Evolutionary conservation across 495 filamentous ascomycete species (phyloP).

Genomic region (Cercophora samala): DNA sequence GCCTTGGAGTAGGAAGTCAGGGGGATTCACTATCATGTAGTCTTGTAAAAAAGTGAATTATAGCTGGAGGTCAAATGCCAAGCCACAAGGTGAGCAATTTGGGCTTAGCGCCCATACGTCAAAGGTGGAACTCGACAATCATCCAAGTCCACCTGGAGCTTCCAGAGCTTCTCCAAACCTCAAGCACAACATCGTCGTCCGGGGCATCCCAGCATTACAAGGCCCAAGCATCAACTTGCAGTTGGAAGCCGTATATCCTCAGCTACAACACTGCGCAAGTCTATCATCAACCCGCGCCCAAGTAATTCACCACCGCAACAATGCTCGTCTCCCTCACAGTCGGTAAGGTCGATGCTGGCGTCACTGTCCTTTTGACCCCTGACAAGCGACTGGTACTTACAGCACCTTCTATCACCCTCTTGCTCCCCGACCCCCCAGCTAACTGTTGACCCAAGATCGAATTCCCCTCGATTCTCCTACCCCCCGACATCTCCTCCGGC

Average conservation of each 20-base stretch:
- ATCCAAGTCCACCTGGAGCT: background rate
- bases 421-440: slow-evolving; percentile 8
- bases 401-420: background rate
- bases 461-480: slow-evolving; percentile 96
- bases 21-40: background rate
- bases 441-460: slow-evolving; percentile 65
- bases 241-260: background rate
- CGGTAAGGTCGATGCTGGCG: slow-evolving; percentile 97
- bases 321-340: slow-evolving; percentile 99
- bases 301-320: slow-evolving; percentile 19
- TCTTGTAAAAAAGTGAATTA: background rate
- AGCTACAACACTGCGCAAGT: background rate
- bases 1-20: background rate
- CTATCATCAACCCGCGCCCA: background rate
- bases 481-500: slow-evolving; percentile 87
- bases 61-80: slow-evolving; percentile 11
- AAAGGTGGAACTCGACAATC: background rate
- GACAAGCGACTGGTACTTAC: slow-evolving; percentile 84
- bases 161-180: slow-evolving; percentile 9
- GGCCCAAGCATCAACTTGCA: background rate
- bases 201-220: background rate
- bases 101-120: background rate
- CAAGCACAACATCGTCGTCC: background rate
- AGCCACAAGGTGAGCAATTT: slow-evolving; percentile 15
- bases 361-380: slow-evolving; percentile 92